Evolutionary conservation across 768 basidiomycete species (phyloP), one percentile per base, ranked within the genome.

Genomic region (Mycena venus): DNA sequence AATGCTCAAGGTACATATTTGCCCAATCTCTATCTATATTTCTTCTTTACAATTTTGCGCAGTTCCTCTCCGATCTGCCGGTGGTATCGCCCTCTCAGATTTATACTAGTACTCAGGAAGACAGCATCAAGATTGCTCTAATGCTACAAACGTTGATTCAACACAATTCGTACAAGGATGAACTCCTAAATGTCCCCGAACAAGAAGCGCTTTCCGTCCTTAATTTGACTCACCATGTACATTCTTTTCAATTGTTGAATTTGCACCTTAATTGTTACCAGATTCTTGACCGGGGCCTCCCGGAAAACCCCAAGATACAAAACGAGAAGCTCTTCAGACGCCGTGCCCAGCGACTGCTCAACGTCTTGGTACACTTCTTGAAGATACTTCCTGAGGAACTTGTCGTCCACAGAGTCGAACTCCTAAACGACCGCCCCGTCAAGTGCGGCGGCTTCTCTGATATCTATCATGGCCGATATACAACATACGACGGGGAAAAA

Each of bases 21-120:
- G 8, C 61, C 8, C 12, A 21, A 6, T 29, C 14, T 10, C 19
- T 3, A 44, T 21, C 3, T 19, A n/a, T 42, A 42, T 15, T 15
- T 21, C 25, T 17, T 62, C 58, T 62, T 4, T 44, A 29, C 15
- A 10, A n/a, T 44, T 44, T 3, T 19, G 6, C 32, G 25, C 38
- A 62, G 61, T 44, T 44, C 61, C 61, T 62, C 12, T 62, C 40
- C 15, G 40, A 62, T 29, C 61, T 62, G 14, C 61, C 61, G 14
- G 38, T 44, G 11, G 44, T 62, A 44, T 2, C 3, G 5, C 61
- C 42, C 7, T 25, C 25, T 44, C 34, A 31, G 8, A 49, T 49
- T n/a, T n/a, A n/a, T 49, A 62, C 44, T 47, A 23, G 14, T n/a
- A 29, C 3, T 25, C 10, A 42, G 6, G 6, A 62, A 25, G 38